Evolutionary conservation across 108 stramenopile genomes (phyloP), one percentile per base, ranked within the genome.

Genomic region (Pseudonitzschia multistriata): DNA sequence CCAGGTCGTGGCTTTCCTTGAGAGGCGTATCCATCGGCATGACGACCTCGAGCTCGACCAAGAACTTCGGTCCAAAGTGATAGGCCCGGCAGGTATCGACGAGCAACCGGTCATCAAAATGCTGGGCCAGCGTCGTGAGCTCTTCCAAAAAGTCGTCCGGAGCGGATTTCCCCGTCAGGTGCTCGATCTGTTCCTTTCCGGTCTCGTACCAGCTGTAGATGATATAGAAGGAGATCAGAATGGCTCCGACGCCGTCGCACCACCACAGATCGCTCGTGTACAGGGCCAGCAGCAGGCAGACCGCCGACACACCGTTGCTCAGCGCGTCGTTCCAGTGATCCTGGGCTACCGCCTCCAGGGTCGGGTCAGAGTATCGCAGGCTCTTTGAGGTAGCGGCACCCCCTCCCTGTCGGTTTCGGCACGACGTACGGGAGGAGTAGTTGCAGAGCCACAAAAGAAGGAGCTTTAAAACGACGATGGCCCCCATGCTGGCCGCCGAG

Each of bases 321-420:
- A 97, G 69, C 33, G 83, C 83, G 76, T 97, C 97, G 77, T 97
- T 97, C 87, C 87, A 93, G 72, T 97, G 97, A 87, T 97, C 97
- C 81, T 89, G 88, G 4, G 88, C 91, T 53, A 96, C 62, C 0
- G 93, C 95, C 70, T 94, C 90, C 55, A 93, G 35, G 17, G 90
- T 91, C 6, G 91, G 86, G 77, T 90, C 89, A 10, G 31, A 30
- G 55, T 76, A 69, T 33, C 83, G 80, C 40, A 66, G 57, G 29
- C 79, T 73, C 56, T 62, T 81, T 52, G 71, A 34, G 13, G 66
- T 61, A 39, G 30, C 45, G 24, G 50, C 50, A 11, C 2, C 7
- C 21, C 11, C 22, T 52, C 24, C 3, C 24, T 3, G 33, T 52
- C 50, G 70, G 21, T 65, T 29, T 21, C 5, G n/a, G 1, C 4